phyloP scores from a whole-genome alignment of 306 rosid species.

The Vachellia pachyceras region DNA sequence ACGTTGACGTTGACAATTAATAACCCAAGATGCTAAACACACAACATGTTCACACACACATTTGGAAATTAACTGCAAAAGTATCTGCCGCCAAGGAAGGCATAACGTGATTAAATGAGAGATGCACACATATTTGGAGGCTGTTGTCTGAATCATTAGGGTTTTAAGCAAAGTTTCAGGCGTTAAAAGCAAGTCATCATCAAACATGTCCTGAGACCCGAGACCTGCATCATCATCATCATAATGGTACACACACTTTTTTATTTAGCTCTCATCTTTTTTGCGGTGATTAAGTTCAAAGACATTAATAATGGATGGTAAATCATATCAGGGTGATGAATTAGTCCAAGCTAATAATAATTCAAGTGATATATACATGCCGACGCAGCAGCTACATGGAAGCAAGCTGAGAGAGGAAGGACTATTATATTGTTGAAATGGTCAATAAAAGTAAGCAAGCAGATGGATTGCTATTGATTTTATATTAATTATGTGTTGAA shows the following conservation, averaged over 20 bases:
- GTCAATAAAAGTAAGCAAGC: conserved; percentile 7
- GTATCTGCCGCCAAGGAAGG: conserved; percentile 34
- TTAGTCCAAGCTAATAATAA: conserved; percentile 6
- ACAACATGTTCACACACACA: conserved; percentile 24
- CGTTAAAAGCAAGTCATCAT: conserved; percentile 37
- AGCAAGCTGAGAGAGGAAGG: not conserved
- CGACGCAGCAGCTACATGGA: conserved; percentile 30
- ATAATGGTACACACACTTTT: not conserved
- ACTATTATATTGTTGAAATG: not conserved
- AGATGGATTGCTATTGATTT: not conserved
- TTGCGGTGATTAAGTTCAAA: not conserved
- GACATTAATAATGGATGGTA: not conserved
- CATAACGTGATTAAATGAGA: conserved; percentile 3
- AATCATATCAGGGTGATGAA: not conserved
- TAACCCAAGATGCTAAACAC: conserved; percentile 28
- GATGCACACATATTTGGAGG: conserved; percentile 10
- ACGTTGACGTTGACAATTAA: conserved; percentile 7
- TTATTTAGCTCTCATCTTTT: not conserved
- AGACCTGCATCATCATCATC: not conserved
- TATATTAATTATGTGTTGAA: not conserved
- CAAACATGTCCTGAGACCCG: not conserved
- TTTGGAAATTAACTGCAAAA: conserved; percentile 13
- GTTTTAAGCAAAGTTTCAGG: conserved; percentile 35
- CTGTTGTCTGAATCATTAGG: conserved; percentile 37
- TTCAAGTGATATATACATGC: conserved; percentile 22